Evolutionary conservation across 23 red algal species (phyloP).

Genomic region (Agarophyton chilense): DNA sequence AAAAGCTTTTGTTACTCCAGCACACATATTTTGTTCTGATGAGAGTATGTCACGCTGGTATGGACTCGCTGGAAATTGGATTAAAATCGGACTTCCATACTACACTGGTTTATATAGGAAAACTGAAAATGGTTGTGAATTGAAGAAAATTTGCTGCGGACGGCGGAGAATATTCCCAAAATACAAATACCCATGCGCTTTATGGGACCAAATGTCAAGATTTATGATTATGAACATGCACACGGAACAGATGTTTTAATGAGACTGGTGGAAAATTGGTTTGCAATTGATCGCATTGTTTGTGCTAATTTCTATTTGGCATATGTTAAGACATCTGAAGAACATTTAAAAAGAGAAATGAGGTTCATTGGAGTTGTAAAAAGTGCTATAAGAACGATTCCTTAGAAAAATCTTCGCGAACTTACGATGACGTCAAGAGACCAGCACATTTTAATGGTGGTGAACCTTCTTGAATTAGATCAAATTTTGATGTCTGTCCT

Average conservation of each 20-base stretch:
- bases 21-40: neutral
- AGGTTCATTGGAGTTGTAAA: neutral
- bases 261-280: conserved; percentile 25
- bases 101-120: conserved; percentile 19
- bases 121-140: conserved; percentile 62
- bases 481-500: too few species aligned
- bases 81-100: conserved; percentile 2
- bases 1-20: neutral
- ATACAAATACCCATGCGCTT: neutral
- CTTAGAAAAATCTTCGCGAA: neutral
- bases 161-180: conserved; percentile 16
- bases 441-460: too few species aligned
- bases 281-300: neutral
- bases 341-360: too few species aligned
- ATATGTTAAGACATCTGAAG: neutral
- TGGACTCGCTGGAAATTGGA: conserved; percentile 42
- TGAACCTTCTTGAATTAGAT: too few species aligned
- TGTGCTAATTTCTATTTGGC: conserved; percentile 59
- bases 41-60: conserved; percentile 59
- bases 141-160: conserved; percentile 11
- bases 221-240: neutral
- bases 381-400: neutral
- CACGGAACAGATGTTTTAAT: conserved; percentile 41
- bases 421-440: too few species aligned
- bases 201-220: neutral